Percentiles rank a stretch among this genome's conserved stretches.
Conservation (phyloP, 2,329 filamentous ascomycete genomes). For the Xylaria sp. region DNA sequence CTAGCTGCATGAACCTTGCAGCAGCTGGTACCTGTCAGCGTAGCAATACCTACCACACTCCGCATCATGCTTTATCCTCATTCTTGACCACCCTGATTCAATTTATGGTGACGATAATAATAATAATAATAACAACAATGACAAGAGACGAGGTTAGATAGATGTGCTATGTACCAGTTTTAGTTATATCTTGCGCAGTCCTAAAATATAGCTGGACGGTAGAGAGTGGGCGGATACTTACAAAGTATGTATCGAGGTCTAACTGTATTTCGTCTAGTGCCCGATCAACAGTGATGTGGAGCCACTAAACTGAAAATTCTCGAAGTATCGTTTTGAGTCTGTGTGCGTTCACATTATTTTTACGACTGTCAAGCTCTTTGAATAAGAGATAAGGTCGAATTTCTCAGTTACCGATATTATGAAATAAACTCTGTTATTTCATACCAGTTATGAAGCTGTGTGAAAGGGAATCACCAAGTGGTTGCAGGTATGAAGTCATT, state of each 20-base stretch:
- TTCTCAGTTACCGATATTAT: no score
- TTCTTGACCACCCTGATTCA: background rate
- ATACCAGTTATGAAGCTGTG: background rate
- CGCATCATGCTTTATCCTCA: background rate
- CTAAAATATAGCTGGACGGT: no score
- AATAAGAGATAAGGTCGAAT: no score
- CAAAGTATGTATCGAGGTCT: background rate
- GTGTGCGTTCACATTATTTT: no score
- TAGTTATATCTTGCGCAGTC: no score
- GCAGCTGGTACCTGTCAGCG: conserved; percentile 18
- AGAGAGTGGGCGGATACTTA: no score
- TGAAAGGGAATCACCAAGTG: background rate
- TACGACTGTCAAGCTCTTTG: no score
- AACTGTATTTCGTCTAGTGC: background rate
- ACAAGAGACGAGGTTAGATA: no score
- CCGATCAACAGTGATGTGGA: background rate
- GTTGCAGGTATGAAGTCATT: background rate
- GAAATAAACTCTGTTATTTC: background rate
- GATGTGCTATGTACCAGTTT: no score
- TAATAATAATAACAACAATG: no score
- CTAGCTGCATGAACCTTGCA: conserved; percentile 3
- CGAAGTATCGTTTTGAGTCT: background rate
- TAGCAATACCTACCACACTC: background rate
- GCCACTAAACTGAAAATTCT: background rate
- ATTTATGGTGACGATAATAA: no score